Evolutionary conservation across 1,139 yeast genomes (phyloP).

Genomic region (Candida gigantensis): DNA sequence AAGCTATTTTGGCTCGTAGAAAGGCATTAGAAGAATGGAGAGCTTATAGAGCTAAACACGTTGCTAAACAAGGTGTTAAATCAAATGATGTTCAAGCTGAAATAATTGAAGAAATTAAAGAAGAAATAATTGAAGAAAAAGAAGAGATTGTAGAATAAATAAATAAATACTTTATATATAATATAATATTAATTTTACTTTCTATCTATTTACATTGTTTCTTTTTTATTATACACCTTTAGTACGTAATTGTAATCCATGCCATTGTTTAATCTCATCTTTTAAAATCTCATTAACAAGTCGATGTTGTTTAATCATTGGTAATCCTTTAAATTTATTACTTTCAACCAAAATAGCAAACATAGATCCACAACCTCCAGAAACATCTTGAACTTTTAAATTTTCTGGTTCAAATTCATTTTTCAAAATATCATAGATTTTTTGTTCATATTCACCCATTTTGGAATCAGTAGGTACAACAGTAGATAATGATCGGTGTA

Average conservation of each 20-base stretch:
- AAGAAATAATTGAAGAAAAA: conserved; percentile 71
- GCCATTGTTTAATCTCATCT: conserved; percentile 92
- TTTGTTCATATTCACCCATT: conserved; percentile 66
- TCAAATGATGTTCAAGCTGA: conserved; percentile 61
- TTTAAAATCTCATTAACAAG: conserved; percentile 78
- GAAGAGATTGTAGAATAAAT: conserved; percentile 71
- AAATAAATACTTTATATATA: conserved; percentile 2
- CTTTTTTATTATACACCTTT: conserved; percentile 28
- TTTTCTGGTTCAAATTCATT: conserved; percentile 57
- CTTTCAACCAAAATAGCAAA: conserved; percentile 84
- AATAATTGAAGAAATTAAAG: conserved; percentile 65
- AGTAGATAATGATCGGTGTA: no score
- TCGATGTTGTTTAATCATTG: conserved; percentile 90
- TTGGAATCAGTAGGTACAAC: no score
- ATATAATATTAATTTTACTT: conserved; percentile 1
- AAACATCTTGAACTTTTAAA: conserved; percentile 73
- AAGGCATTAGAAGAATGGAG: conserved; percentile 83
- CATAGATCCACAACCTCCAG: conserved; percentile 98
- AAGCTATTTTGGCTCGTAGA: conserved; percentile 83
- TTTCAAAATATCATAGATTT: conserved; percentile 58
- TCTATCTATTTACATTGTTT: conserved; percentile 3
- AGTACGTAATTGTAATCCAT: conserved; percentile 86
- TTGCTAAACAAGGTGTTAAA: conserved; percentile 47
- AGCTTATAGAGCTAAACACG: conserved; percentile 67
- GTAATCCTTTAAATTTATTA: conserved; percentile 69